These are phyloP conservation scores for Eimeria falciformis DNA, from an alignment of 169 alveolate genomes.

Conservation along the genomic window DNA sequence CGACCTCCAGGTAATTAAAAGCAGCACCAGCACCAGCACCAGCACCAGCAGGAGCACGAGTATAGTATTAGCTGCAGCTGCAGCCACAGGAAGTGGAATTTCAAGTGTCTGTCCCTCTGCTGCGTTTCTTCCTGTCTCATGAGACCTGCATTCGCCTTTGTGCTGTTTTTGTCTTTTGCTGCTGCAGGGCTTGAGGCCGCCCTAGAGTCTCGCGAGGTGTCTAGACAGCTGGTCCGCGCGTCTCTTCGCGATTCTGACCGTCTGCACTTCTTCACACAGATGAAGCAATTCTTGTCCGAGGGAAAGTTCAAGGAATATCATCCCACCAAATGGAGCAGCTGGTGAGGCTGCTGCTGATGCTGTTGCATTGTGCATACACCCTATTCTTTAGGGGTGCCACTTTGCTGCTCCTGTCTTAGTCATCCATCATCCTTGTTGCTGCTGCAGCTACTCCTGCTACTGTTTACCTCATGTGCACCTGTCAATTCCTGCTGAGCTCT, in stretches of 20 bases:
- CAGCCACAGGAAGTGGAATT: background rate
- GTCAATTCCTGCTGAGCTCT: background rate
- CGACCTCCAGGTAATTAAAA: slow-evolving; percentile 23
- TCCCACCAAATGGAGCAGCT: slow-evolving; percentile 57
- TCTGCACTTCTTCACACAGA: background rate
- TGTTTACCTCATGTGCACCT: no score
- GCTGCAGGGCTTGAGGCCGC: background rate
- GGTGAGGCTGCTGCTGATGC: slow-evolving; percentile 17
- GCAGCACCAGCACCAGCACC: slow-evolving; percentile 33
- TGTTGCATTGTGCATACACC: no score
- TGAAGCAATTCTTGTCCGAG: background rate
- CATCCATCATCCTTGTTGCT: background rate
- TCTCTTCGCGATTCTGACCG: background rate
- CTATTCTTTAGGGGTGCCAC: no score
- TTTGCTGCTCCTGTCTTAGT: background rate
- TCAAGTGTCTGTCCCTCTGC: background rate
- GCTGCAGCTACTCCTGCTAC: slow-evolving; percentile 3
- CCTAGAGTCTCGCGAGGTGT: background rate
- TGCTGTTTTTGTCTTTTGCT: background rate
- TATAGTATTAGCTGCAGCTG: slow-evolving; percentile 1
- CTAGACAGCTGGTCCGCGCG: background rate
- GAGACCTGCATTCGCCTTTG: no score
- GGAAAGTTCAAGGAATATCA: background rate
- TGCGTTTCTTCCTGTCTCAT: background rate
- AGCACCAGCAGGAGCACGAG: background rate